A percentile compares a stretch with the other conserved stretches of the same genome.
phyloP scores from a whole-genome alignment of 805 yeast species.

The Wickerhamomyces bovis region DNA sequence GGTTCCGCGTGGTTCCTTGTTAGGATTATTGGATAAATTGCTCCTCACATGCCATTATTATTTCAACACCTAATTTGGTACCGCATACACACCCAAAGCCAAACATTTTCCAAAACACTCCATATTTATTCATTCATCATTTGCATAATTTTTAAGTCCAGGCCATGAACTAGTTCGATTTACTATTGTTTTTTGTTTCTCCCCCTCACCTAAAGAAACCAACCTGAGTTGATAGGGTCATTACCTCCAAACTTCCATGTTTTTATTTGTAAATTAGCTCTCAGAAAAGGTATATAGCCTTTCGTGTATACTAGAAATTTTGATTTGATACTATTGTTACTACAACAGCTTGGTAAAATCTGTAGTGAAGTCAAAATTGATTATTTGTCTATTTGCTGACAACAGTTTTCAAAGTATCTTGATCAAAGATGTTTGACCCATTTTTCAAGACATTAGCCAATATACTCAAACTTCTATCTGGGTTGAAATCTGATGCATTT shows the following conservation, averaged over 20 bases:
- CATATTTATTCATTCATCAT: not conserved
- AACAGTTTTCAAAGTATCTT: slow-evolving; percentile 12
- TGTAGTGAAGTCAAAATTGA: not conserved
- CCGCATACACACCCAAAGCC: not conserved
- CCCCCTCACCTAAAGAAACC: not conserved
- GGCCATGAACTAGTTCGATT: not conserved
- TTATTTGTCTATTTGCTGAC: slow-evolving; percentile 13
- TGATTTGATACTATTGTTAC: slow-evolving; percentile 6
- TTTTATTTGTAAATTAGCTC: not conserved
- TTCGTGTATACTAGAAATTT: slow-evolving; percentile 10
- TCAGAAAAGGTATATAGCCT: not conserved
- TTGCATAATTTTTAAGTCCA: not conserved
- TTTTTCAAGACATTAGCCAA: slow-evolving; percentile 20
- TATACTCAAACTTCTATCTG: slow-evolving; percentile 40
- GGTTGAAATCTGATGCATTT: slow-evolving; percentile 55
- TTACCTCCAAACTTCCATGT: not conserved
- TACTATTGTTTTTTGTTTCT: not conserved
- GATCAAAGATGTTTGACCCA: slow-evolving; percentile 13
- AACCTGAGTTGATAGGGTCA: not conserved
- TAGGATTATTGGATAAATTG: slow-evolving; percentile 52
- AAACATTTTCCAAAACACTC: not conserved
- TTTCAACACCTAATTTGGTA: not conserved
- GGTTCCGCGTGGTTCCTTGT: slow-evolving; percentile 95
- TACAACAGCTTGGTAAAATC: not conserved
- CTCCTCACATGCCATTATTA: not conserved